phyloP scores from a whole-genome alignment of 345 rosid species.

The Lenwebbia sp. region DNA sequence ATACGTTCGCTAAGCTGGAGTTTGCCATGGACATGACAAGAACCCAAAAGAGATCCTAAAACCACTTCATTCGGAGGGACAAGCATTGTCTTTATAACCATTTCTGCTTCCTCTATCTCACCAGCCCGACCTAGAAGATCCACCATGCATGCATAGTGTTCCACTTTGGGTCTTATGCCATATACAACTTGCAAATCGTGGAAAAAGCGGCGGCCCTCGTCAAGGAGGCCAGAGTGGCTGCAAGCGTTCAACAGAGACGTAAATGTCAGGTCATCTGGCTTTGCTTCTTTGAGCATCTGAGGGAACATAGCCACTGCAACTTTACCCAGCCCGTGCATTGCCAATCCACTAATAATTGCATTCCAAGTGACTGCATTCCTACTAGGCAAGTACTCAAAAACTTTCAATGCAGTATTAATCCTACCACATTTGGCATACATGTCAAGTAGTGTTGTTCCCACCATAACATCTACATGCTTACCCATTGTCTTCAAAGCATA shows the following conservation, averaged over 20 bases:
- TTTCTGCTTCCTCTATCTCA: constrained; percentile 60
- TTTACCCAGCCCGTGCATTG: constrained; percentile 61
- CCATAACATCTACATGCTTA: constrained; percentile 39
- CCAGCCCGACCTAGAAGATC: constrained; percentile 84
- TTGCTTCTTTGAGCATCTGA: constrained; percentile 50
- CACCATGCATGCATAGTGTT: constrained; percentile 86
- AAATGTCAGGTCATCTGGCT: constrained; percentile 64
- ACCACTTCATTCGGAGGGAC: constrained; percentile 73
- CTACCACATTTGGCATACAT: constrained; percentile 86
- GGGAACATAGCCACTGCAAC: constrained; percentile 37
- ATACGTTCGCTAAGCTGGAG: constrained; percentile 41
- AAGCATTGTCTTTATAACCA: constrained; percentile 46
- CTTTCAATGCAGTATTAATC: constrained; percentile 35
- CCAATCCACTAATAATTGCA: constrained; percentile 62
- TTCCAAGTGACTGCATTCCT: constrained; percentile 84
- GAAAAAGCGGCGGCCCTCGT: constrained; percentile 41
- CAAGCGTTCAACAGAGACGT: constrained; percentile 66
- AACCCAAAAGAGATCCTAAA: constrained; percentile 72
- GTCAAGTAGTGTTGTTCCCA: constrained; percentile 71
- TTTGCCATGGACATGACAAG: constrained; percentile 55
- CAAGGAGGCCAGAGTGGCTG: constrained; percentile 71
- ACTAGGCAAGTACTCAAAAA: constrained; percentile 35
- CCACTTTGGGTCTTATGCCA: constrained; percentile 46
- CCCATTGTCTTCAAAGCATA: constrained; percentile 45
- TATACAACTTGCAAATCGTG: constrained; percentile 20